Conservation (phyloP, 2,329 filamentous ascomycete genomes). For the Huntiella omanensis region DNA sequence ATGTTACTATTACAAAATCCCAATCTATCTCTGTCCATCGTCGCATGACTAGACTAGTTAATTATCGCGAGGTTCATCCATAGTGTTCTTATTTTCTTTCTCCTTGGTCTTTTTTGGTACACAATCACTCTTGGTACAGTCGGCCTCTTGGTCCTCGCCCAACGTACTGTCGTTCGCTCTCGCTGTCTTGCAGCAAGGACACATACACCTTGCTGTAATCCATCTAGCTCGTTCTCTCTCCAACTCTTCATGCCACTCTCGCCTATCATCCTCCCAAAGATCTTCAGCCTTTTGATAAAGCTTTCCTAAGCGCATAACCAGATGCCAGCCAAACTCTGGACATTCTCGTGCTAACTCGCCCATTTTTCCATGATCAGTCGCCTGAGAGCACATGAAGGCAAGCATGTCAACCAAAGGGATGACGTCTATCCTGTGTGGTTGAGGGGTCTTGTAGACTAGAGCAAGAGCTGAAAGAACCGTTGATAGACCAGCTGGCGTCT, state of each 20-base stretch:
- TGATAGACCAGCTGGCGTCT: no score
- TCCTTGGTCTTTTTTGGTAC: no score
- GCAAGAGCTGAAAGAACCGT: no score
- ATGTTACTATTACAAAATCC: no score
- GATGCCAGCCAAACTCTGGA: not conserved
- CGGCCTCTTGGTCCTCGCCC: no score
- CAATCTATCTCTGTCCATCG: no score
- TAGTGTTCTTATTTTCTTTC: no score
- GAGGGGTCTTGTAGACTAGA: no score
- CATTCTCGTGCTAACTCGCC: not conserved
- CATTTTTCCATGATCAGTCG: not conserved
- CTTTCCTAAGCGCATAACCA: not conserved
- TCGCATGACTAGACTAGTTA: no score
- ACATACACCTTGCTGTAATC: not conserved
- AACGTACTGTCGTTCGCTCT: not conserved
- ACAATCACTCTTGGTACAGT: no score
- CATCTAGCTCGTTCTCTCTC: not conserved
- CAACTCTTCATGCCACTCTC: not conserved
- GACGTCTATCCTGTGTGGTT: not conserved
- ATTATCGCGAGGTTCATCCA: no score
- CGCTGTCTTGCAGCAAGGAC: not conserved
- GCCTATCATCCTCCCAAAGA: not conserved
- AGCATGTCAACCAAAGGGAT: not conserved
- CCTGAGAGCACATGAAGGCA: not conserved
- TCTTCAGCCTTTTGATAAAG: not conserved